Conservation (phyloP, 75 land plant species). For the Selaginella moellendorffii region DNA sequence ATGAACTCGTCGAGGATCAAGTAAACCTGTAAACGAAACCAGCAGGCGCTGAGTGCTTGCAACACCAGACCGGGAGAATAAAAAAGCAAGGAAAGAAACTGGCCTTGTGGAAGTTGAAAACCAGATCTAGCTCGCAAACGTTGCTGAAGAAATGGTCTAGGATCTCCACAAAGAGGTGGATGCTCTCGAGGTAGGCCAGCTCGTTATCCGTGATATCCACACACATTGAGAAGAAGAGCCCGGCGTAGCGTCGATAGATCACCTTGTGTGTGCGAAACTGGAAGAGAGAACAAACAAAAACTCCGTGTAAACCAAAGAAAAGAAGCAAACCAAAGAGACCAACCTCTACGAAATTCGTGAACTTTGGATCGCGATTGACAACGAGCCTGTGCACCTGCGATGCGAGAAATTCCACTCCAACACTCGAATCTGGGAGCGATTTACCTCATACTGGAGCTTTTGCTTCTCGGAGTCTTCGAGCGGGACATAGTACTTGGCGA, state of each 20-base stretch:
- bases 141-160: slow-evolving; percentile 99
- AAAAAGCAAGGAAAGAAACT: slow-evolving; percentile 25
- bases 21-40: slow-evolving; percentile 53
- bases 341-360: slow-evolving; percentile 98
- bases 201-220: slow-evolving; percentile 97
- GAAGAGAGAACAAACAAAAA: slow-evolving; percentile 5
- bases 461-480: slow-evolving; percentile 97
- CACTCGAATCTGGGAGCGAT: background rate
- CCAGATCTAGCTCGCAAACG: slow-evolving; percentile 95
- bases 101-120: slow-evolving; percentile 98
- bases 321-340: background rate
- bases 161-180: slow-evolving; percentile 95
- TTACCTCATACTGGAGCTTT: slow-evolving; percentile 94
- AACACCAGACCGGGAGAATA: slow-evolving; percentile 75
- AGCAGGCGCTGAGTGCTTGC: background rate
- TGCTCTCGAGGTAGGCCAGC: slow-evolving; percentile 87
- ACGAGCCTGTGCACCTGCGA: slow-evolving; percentile 91
- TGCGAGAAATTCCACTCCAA: background rate
- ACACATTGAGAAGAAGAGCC: slow-evolving; percentile 95
- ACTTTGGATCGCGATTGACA: slow-evolving; percentile 94
- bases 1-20: slow-evolving; percentile 90
- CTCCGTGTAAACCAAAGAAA: background rate
- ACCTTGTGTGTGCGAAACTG: slow-evolving; percentile 99
- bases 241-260: slow-evolving; percentile 94
- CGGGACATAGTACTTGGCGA: slow-evolving; percentile 92